Conservation (phyloP, 306 rosid genomes). For the Arachis hypogaea region DNA sequence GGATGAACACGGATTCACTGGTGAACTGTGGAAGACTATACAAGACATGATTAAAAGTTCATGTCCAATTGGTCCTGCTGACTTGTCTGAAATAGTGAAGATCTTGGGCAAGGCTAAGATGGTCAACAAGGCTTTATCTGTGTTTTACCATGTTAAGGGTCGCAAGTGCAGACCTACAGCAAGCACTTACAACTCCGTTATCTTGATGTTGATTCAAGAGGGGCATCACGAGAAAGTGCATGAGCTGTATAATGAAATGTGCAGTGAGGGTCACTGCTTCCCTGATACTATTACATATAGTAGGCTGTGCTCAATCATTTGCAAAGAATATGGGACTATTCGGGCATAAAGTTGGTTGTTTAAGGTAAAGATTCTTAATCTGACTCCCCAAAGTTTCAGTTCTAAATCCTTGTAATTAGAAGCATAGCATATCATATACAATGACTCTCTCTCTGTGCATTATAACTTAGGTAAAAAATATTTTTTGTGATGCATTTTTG, state of each 20-base stretch:
- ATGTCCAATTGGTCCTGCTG: conserved; percentile 57
- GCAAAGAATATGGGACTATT: conserved; percentile 84
- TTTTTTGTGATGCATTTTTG: neutral
- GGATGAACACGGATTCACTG: conserved; percentile 60
- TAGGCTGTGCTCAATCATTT: conserved; percentile 81
- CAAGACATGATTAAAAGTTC: conserved; percentile 78
- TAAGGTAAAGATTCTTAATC: conserved; percentile 52
- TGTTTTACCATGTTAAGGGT: conserved; percentile 79
- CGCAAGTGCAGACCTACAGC: conserved; percentile 75
- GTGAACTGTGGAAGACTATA: conserved; percentile 82
- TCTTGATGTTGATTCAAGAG: conserved; percentile 86
- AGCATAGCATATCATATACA: neutral
- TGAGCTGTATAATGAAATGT: no score
- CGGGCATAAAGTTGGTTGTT: conserved; percentile 90
- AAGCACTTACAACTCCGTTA: conserved; percentile 67
- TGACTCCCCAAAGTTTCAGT: neutral
- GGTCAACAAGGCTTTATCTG: conserved; percentile 80
- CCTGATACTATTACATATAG: no score
- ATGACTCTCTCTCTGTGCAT: neutral
- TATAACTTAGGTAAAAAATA: neutral
- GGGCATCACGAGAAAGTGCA: conserved; percentile 84
- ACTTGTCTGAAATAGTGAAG: conserved; percentile 69
- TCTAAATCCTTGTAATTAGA: neutral
- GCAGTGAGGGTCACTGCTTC: no score
- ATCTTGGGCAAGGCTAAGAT: conserved; percentile 82